Evolutionary conservation across 139 green algal species (phyloP), one percentile per base, ranked within the genome.

Genomic region (Zygnema cylindricum): DNA sequence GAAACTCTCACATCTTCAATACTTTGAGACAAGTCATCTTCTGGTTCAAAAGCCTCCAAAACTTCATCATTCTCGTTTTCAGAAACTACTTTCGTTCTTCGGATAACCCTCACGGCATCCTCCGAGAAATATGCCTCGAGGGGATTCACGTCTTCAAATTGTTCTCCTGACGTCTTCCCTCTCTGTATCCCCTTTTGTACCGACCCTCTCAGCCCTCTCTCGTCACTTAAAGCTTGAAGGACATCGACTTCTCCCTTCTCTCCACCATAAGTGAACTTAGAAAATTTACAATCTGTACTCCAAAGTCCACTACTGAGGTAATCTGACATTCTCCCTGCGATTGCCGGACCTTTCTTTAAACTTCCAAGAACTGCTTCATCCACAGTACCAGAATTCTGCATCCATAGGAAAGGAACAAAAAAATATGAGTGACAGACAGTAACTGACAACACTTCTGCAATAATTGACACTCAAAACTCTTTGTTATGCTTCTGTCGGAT

Each of bases 311-410:
- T 69, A 3, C 32, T 54, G 33, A 55, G 2, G 35, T 84, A 84
- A 35, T 84, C 76, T 35, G 76, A 84, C n/a, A 84, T 54, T 25
- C 76, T 25, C 33, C 76, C 76, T 16, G 69, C 76, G n/a, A 84
- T 63, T 25, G 76, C 71, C 7, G 36, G 71, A 11, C 38, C 36
- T n/a, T n/a, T n/a, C 71, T 43, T 79, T 3, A 40, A 40, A 63
- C 7, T 25, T 7, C 71, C 71, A 43, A 79, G 71, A 43, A 79
- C 36, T 16, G 71, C 71, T 11, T 25, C 71, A 43, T 79, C 71
- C 7, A 79, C 38, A 43, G 71, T 16, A 54, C 71, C 71, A 41
- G 21, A 7, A 54, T 79, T 16, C 71, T 79, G 71, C 71, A 79
- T n/a, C n/a, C n/a, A n/a, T n/a, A n/a, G n/a, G n/a, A n/a, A n/a